Evolutionary conservation across 2,329 filamentous ascomycete genomes (phyloP).

Genomic region (Ophiostoma montium): DNA sequence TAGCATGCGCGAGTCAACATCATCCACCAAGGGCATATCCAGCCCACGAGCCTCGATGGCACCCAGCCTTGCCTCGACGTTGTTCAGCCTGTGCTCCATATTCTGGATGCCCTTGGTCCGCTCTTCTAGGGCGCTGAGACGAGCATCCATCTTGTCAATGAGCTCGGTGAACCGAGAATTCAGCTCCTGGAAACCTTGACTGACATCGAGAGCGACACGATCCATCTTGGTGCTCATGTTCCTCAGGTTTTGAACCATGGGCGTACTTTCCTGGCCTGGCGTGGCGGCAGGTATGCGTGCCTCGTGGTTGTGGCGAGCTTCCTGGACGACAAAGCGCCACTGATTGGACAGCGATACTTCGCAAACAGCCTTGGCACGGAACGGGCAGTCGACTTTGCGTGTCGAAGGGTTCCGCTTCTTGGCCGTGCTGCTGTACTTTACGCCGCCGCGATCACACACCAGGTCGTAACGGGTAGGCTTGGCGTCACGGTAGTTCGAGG

Average conservation of each 20-base stretch:
- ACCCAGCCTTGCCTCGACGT: slow-evolving; percentile 24
- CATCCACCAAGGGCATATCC: slow-evolving; percentile 25
- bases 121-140: slow-evolving; percentile 39
- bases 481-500: slow-evolving; percentile 48
- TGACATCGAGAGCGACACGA: slow-evolving; percentile 41
- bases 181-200: slow-evolving; percentile 36
- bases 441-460: slow-evolving; percentile 48
- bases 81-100: slow-evolving; percentile 18
- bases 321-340: slow-evolving; percentile 50
- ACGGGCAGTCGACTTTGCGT: slow-evolving; percentile 49
- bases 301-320: slow-evolving; percentile 47
- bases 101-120: slow-evolving; percentile 12
- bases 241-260: slow-evolving; percentile 42
- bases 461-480: slow-evolving; percentile 49
- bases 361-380: slow-evolving; percentile 49
- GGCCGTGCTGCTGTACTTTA: slow-evolving; percentile 50
- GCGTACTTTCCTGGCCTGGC: slow-evolving; percentile 42
- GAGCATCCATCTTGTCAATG: slow-evolving; percentile 38
- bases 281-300: slow-evolving; percentile 39
- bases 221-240: slow-evolving; percentile 47
- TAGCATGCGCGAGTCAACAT: slow-evolving; percentile 25
- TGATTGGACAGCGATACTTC: slow-evolving; percentile 48
- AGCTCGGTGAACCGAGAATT: slow-evolving; percentile 33
- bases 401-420: slow-evolving; percentile 51
- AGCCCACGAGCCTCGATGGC: slow-evolving; percentile 24